These are phyloP conservation scores for Dactylonectria estremocensis DNA, from an alignment of 2,329 filamentous ascomycete species.

Conservation along the genomic window DNA sequence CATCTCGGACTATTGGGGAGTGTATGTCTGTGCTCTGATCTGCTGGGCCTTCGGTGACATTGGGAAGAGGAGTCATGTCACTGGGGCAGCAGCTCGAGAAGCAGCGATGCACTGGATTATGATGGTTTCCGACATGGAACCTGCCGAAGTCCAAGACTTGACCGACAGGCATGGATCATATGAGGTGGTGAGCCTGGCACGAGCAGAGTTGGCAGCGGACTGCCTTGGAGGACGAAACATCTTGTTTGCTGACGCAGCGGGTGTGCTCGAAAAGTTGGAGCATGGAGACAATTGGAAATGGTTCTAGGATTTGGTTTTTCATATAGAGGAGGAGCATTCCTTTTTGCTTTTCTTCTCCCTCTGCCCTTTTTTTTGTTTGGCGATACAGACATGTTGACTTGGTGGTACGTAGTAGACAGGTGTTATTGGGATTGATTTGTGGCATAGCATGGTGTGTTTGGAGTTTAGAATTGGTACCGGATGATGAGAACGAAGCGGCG, in stretches of 20 bases:
- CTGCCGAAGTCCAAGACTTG: slow-evolving; percentile 57
- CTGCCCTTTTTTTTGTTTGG: neutral
- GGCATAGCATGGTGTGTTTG: slow-evolving; percentile 22
- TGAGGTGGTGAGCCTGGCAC: slow-evolving; percentile 65
- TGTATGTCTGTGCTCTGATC: slow-evolving; percentile 72
- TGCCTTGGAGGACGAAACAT: slow-evolving; percentile 64
- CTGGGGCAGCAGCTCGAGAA: slow-evolving; percentile 43
- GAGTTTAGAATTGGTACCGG: slow-evolving; percentile 28
- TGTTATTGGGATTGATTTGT: slow-evolving; percentile 13
- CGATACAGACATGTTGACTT: neutral
- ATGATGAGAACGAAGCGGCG: slow-evolving; percentile 19
- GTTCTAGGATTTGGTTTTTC: slow-evolving; percentile 16
- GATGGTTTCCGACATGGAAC: slow-evolving; percentile 58
- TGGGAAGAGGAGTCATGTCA: slow-evolving; percentile 39
- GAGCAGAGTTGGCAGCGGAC: slow-evolving; percentile 64
- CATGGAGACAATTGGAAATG: slow-evolving; percentile 58
- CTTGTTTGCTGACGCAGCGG: slow-evolving; percentile 67
- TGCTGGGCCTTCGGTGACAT: slow-evolving; percentile 70
- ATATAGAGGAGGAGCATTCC: slow-evolving; percentile 15
- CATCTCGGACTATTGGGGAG: slow-evolving; percentile 68
- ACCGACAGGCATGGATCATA: slow-evolving; percentile 59
- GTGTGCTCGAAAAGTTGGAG: slow-evolving; percentile 67
- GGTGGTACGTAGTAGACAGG: neutral
- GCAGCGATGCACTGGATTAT: slow-evolving; percentile 57
- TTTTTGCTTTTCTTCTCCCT: slow-evolving; percentile 6